Evolutionary conservation across 768 basidiomycete species (phyloP).

Genomic region (Suillus fuscotomentosus): DNA sequence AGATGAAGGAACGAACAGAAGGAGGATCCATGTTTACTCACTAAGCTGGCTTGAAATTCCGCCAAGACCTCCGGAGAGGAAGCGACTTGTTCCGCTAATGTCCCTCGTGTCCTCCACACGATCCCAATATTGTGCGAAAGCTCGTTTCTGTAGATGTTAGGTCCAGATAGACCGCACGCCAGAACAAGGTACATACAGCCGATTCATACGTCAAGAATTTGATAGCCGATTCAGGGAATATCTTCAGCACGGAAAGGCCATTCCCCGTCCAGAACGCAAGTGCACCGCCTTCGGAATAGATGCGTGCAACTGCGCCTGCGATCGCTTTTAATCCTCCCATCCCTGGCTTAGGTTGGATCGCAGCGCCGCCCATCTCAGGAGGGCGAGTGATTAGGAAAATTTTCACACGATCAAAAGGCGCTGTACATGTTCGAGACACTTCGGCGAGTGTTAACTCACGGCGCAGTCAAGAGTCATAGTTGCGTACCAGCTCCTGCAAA

Average conservation of each 20-base stretch:
- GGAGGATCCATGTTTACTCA: slow-evolving; percentile 35
- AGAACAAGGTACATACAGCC: slow-evolving; percentile 55
- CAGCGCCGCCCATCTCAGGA: slow-evolving; percentile 64
- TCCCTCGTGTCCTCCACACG: slow-evolving; percentile 84
- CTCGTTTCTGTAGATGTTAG: slow-evolving; percentile 68
- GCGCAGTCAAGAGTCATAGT: neutral
- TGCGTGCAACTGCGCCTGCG: slow-evolving; percentile 66
- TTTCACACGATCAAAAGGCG: slow-evolving; percentile 96
- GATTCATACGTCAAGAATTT: slow-evolving; percentile 97
- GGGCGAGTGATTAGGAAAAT: slow-evolving; percentile 92
- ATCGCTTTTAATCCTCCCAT: slow-evolving; percentile 65
- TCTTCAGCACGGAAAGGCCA: slow-evolving; percentile 89
- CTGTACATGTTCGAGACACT: slow-evolving; percentile 97
- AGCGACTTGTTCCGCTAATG: slow-evolving; percentile 89
- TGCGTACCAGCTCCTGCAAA: slow-evolving; percentile 87
- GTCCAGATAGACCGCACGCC: slow-evolving; percentile 16
- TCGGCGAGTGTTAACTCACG: neutral
- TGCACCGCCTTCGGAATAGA: slow-evolving; percentile 88
- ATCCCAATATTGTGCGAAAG: slow-evolving; percentile 92
- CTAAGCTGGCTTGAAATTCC: slow-evolving; percentile 93
- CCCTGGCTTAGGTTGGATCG: slow-evolving; percentile 41
- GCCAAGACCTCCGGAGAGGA: slow-evolving; percentile 93
- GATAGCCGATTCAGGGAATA: slow-evolving; percentile 97
- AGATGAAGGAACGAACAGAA: slow-evolving; percentile 13
- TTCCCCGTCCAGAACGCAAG: slow-evolving; percentile 98